Evolutionary conservation across 495 filamentous ascomycete species (phyloP).

Genomic region (Aspergillus nanangensis): DNA sequence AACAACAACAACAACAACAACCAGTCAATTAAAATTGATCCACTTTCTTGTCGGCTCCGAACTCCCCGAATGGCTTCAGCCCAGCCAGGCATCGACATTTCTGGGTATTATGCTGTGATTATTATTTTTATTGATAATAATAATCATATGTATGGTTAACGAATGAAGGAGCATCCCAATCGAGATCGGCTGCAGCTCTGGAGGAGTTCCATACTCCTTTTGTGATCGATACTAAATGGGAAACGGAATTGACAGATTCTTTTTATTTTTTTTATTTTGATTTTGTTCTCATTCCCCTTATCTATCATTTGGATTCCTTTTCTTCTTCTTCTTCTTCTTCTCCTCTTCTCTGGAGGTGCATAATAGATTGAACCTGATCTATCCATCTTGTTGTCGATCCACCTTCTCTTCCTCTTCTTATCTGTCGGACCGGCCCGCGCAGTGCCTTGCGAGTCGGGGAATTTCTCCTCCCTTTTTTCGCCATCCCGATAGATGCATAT

Average conservation of each 20-base stretch:
- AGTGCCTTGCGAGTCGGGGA: too few relatives aligned
- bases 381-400: too few relatives aligned
- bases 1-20: too few relatives aligned
- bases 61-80: background rate
- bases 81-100: background rate
- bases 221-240: too few relatives aligned
- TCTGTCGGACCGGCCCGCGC: background rate
- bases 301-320: background rate
- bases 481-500: background rate
- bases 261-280: background rate
- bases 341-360: background rate
- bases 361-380: too few relatives aligned
- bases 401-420: too few relatives aligned
- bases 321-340: background rate
- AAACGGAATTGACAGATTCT: conserved; percentile 8
- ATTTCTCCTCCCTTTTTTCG: background rate
- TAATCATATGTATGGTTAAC: too few relatives aligned
- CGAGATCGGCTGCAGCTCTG: too few relatives aligned
- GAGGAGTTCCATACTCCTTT: too few relatives aligned
- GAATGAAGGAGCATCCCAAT: too few relatives aligned
- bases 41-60: background rate
- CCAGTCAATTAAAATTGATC: too few relatives aligned
- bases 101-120: background rate
- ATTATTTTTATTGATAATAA: background rate
- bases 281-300: background rate